Conservation (phyloP, 805 yeast genomes). For the Candida boleticola region DNA sequence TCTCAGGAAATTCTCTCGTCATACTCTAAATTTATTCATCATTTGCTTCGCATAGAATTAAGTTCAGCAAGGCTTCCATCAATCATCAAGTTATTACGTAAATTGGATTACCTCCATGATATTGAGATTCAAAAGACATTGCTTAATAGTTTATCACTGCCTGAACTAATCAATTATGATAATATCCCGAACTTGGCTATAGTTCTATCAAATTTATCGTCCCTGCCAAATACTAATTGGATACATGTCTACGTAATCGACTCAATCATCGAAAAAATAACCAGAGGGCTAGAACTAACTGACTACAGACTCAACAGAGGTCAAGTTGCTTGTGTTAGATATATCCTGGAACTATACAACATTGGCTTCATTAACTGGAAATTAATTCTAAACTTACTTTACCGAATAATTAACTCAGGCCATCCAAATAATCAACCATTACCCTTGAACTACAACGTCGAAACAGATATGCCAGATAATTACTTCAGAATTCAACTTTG, state of each 20-base stretch:
- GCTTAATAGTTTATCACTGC: slow-evolving; percentile 48
- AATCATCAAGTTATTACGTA: slow-evolving; percentile 29
- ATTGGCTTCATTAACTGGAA: slow-evolving; percentile 43
- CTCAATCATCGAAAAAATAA: slow-evolving; percentile 58
- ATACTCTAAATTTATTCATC: slow-evolving; percentile 23
- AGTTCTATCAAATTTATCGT: slow-evolving; percentile 26
- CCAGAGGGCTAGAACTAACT: slow-evolving; percentile 63
- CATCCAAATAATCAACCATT: slow-evolving; percentile 52
- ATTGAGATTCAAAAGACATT: slow-evolving; percentile 31
- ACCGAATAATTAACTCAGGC: slow-evolving; percentile 61
- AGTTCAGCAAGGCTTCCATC: slow-evolving; percentile 22
- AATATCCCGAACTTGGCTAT: slow-evolving; percentile 49
- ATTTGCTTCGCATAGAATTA: slow-evolving; percentile 52
- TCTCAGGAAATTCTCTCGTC: slow-evolving; percentile 18
- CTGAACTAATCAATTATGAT: slow-evolving; percentile 61
- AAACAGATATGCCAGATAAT: slow-evolving; percentile 62
- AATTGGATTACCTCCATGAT: slow-evolving; percentile 46
- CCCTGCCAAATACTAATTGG: slow-evolving; percentile 33
- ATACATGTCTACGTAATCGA: slow-evolving; percentile 44
- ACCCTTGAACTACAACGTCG: slow-evolving; percentile 48
- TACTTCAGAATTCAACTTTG: slow-evolving; percentile 67
- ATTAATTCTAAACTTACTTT: slow-evolving; percentile 51
- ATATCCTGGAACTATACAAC: slow-evolving; percentile 58
- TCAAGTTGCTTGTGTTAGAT: slow-evolving; percentile 60
- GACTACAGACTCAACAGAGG: slow-evolving; percentile 57